phyloP scores from a whole-genome alignment of 345 rosid species.

The Brassica incana region DNA sequence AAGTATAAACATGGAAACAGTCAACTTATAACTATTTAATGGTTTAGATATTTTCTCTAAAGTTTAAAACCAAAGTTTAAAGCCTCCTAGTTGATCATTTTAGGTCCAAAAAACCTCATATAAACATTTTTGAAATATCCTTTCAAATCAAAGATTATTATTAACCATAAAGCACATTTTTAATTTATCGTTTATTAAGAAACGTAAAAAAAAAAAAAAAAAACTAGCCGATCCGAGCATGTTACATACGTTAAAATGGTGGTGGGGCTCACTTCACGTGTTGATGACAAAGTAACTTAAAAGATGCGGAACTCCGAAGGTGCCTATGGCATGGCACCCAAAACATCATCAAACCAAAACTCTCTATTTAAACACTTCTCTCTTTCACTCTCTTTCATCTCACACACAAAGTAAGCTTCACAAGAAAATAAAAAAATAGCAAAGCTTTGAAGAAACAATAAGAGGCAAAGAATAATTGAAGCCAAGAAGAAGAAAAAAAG shows the following conservation, averaged over 20 bases:
- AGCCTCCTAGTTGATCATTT: too few species aligned
- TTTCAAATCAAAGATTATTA: too few species aligned
- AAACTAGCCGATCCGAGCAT: too few species aligned
- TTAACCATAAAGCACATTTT: too few species aligned
- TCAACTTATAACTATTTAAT: too few species aligned
- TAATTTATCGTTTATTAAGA: too few species aligned
- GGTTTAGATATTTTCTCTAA: too few species aligned
- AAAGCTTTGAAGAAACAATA: neutral
- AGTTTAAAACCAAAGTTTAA: too few species aligned
- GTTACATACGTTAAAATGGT: slow-evolving; percentile 14
- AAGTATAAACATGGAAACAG: too few species aligned
- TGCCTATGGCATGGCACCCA: slow-evolving; percentile 35
- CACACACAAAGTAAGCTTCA: neutral
- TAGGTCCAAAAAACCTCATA: too few species aligned
- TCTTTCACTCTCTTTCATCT: neutral
- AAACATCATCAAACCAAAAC: slow-evolving; percentile 6
- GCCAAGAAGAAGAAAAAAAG: slow-evolving; percentile 2
- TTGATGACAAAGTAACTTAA: slow-evolving; percentile 27
- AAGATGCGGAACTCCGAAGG: slow-evolving; percentile 40
- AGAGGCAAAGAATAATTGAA: neutral
- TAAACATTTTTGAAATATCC: too few species aligned
- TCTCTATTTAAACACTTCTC: slow-evolving; percentile 21
- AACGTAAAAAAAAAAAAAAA: too few species aligned
- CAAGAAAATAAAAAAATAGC: neutral
- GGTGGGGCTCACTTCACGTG: slow-evolving; percentile 40